Evolutionary conservation across 768 basidiomycete species (phyloP).

Genomic region (Trametes gibbosa): DNA sequence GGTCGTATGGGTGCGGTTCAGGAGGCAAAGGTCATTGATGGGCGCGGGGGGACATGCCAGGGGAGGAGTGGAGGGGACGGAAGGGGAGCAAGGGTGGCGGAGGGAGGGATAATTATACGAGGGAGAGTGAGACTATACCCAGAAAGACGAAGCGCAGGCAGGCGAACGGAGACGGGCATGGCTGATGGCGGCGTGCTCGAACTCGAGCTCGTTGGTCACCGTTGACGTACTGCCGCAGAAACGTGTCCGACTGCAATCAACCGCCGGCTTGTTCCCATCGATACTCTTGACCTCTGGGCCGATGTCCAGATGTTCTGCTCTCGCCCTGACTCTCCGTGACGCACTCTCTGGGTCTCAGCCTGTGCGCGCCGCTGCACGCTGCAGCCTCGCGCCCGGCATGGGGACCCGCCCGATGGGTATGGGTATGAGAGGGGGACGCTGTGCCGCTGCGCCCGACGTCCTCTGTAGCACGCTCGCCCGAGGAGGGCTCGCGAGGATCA

Average conservation of each 20-base stretch:
- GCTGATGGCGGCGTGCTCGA: not conserved
- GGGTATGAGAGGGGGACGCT: too few relatives aligned
- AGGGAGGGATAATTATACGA: constrained; percentile 11
- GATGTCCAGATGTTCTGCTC: not conserved
- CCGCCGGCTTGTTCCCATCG: constrained; percentile 13
- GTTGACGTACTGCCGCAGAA: constrained; percentile 13
- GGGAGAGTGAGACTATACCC: constrained; percentile 10
- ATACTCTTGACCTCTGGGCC: not conserved
- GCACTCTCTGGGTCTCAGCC: not conserved
- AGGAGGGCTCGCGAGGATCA: not conserved
- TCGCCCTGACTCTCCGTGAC: not conserved
- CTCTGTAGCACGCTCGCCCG: not conserved
- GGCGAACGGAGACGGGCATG: not conserved
- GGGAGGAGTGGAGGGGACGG: not conserved
- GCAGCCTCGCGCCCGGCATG: constrained; percentile 1
- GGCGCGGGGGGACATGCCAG: not conserved
- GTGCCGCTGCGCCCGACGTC: not conserved
- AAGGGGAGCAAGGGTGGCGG: not conserved
- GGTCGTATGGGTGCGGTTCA: constrained; percentile 8
- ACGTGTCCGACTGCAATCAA: constrained; percentile 7
- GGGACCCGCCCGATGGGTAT: too few relatives aligned
- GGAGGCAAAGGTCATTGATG: constrained; percentile 6
- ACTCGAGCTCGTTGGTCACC: not conserved
- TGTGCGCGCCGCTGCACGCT: not conserved
- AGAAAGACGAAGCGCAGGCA: constrained; percentile 11